Conservation (phyloP, 1,284 basidiomycete genomes). For the Leccinum fallax region DNA sequence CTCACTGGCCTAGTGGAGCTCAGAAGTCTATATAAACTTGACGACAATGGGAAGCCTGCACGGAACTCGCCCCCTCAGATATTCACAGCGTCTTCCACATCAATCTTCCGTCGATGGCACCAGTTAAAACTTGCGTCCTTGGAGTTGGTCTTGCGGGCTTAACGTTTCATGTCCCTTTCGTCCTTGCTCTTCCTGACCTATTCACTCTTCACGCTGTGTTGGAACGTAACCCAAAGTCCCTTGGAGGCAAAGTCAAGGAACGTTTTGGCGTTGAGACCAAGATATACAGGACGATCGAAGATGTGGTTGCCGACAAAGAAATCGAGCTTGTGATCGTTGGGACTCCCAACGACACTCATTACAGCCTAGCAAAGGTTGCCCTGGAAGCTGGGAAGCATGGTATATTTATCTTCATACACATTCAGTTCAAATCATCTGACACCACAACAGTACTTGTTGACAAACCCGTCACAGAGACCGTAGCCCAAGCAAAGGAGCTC, state of each 20-base stretch:
- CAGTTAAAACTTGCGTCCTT: conserved; percentile 71
- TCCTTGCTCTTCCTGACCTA: conserved; percentile 71
- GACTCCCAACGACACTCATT: conserved; percentile 84
- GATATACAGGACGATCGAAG: conserved; percentile 57
- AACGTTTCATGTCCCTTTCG: conserved; percentile 80
- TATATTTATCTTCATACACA: conserved; percentile 31
- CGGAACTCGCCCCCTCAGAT: background rate
- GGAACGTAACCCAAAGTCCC: conserved; percentile 57
- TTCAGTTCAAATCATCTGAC: background rate
- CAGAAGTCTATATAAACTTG: conserved; percentile 16
- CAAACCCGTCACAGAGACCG: conserved; percentile 78
- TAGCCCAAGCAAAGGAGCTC: conserved; percentile 67
- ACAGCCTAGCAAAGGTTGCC: conserved; percentile 62
- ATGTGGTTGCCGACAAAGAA: conserved; percentile 58
- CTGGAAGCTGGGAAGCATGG: conserved; percentile 80
- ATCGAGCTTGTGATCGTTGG: conserved; percentile 73
- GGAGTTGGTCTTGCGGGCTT: conserved; percentile 77
- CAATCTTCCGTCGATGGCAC: conserved; percentile 30
- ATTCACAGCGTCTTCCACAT: background rate
- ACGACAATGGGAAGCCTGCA: background rate
- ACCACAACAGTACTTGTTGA: conserved; percentile 69
- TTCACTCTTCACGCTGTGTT: conserved; percentile 75
- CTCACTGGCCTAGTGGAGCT: background rate
- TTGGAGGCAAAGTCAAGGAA: conserved; percentile 63
- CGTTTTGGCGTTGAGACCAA: conserved; percentile 61